Evolutionary conservation across 768 basidiomycete species (phyloP).

Genomic region (Auricularia cornea): DNA sequence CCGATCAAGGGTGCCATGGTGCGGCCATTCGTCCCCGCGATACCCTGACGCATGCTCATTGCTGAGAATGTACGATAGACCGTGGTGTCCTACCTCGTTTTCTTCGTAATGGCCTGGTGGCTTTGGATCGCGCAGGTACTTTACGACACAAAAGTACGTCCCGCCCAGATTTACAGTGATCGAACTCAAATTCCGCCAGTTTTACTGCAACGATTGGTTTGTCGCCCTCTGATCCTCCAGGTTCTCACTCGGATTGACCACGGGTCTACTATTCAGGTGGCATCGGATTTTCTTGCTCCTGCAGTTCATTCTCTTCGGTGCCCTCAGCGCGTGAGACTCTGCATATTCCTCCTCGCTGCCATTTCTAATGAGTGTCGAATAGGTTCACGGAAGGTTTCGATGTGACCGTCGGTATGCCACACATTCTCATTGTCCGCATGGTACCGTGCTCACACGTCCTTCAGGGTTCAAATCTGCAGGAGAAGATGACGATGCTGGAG

Average conservation of each 20-base stretch:
- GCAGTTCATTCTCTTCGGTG: not conserved
- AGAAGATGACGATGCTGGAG: not conserved
- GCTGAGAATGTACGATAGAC: not conserved
- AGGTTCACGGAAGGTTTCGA: not conserved
- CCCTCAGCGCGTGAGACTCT: not conserved
- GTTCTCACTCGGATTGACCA: no score
- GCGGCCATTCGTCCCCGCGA: no score
- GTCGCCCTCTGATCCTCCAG: no score
- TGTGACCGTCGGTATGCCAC: not conserved
- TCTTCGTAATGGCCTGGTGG: no score
- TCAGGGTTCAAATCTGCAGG: not conserved
- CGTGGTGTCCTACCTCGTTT: not conserved
- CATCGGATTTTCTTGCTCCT: not conserved
- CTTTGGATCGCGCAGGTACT: not conserved
- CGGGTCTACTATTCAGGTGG: not conserved
- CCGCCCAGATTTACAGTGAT: not conserved
- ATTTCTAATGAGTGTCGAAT: not conserved
- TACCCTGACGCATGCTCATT: no score
- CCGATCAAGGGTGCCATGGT: not conserved
- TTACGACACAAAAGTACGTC: not conserved
- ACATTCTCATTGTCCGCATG: not conserved
- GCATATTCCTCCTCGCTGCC: no score
- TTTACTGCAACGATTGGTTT: not conserved
- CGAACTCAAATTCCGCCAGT: not conserved
- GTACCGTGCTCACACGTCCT: not conserved